phyloP scores from a whole-genome alignment of 2,329 filamentous ascomycete genomes.

The Neophaeococcomyces mojaviensis region DNA sequence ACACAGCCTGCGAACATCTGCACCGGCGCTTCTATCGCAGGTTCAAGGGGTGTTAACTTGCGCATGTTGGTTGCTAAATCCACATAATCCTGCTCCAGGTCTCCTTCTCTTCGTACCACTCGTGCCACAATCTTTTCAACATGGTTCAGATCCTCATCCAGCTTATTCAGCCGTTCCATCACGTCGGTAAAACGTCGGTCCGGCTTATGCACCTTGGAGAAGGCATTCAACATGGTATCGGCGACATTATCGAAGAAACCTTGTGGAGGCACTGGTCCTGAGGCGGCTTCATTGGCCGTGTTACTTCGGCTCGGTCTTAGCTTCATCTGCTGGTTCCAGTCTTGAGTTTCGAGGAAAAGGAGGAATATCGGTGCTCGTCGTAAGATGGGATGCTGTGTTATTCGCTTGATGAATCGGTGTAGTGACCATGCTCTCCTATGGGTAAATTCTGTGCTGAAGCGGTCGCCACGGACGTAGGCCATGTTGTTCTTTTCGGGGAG shows the following conservation, averaged over 20 bases:
- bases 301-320: constrained; percentile 62
- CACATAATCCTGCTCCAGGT: constrained; percentile 78
- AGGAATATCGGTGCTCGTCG: constrained; percentile 75
- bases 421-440: constrained; percentile 79
- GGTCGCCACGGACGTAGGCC: constrained; percentile 94
- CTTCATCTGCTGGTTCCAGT: constrained; percentile 97
- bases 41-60: constrained; percentile 81
- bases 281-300: constrained; percentile 35
- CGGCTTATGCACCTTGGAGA: constrained; percentile 91
- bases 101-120: constrained; percentile 77
- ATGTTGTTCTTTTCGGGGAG: constrained; percentile 98
- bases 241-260: constrained; percentile 91
- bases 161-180: constrained; percentile 81
- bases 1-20: constrained; percentile 81
- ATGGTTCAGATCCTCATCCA: constrained; percentile 85
- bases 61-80: constrained; percentile 93
- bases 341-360: constrained; percentile 81
- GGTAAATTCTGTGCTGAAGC: constrained; percentile 91
- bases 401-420: constrained; percentile 78
- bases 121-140: constrained; percentile 94
- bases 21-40: constrained; percentile 72
- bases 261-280: constrained; percentile 34
- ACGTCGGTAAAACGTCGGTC: constrained; percentile 94
- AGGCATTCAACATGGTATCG: constrained; percentile 94
- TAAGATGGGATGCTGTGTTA: constrained; percentile 81